These are phyloP conservation scores for Xerocomus potaroensis DNA, from an alignment of 768 basidiomycete species.

Conservation along the genomic window DNA sequence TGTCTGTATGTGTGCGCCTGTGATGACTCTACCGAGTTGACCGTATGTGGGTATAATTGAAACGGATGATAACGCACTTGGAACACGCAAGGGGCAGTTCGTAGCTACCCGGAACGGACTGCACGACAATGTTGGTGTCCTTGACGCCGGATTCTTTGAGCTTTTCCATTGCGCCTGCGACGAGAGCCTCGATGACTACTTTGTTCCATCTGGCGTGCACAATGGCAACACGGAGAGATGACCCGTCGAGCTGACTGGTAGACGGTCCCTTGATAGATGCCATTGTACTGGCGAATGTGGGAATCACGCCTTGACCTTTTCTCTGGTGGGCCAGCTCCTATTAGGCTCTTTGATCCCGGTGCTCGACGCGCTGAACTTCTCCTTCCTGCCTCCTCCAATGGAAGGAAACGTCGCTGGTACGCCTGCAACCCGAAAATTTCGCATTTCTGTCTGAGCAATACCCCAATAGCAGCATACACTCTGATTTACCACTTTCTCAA, in stretches of 20 bases:
- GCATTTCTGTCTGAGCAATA: conserved; percentile 8
- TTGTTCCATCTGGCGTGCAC: conserved; percentile 98
- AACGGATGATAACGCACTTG: conserved; percentile 50
- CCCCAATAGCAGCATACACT: conserved; percentile 60
- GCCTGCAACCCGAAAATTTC: conserved; percentile 13
- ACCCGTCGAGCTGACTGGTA: conserved; percentile 68
- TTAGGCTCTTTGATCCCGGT: neutral
- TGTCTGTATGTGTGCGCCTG: conserved; percentile 80
- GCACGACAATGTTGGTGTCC: conserved; percentile 82
- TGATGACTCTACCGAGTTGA: conserved; percentile 62
- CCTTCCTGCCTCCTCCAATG: conserved; percentile 25
- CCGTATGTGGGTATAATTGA: conserved; percentile 1
- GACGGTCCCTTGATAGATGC: conserved; percentile 74
- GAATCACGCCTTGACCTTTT: conserved; percentile 1
- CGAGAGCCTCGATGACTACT: conserved; percentile 76
- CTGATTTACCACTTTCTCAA: conserved; percentile 71
- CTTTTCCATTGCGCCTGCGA: conserved; percentile 74
- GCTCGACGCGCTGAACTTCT: neutral
- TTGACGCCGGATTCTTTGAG: conserved; percentile 85
- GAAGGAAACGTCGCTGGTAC: conserved; percentile 53
- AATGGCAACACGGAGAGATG: conserved; percentile 78
- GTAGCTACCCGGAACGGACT: conserved; percentile 92
- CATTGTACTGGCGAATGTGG: conserved; percentile 12
- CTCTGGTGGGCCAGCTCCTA: neutral
- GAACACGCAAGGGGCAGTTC: conserved; percentile 87